phyloP scores from a whole-genome alignment of 1,284 basidiomycete species.

The Rhizoctonia solani region DNA sequence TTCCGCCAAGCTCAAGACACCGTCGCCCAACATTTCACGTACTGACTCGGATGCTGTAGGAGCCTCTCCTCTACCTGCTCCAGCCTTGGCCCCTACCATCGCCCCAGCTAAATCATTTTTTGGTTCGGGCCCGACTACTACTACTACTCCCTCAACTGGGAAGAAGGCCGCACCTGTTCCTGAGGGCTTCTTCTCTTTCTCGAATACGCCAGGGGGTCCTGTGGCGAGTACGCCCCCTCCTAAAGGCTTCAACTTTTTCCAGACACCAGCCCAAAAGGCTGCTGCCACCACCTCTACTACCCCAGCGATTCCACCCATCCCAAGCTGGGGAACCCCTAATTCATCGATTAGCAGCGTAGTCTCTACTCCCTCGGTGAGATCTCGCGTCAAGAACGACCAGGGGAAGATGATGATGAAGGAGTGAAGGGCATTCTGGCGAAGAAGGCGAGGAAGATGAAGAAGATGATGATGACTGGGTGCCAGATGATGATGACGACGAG shows the following conservation, averaged over 20 bases:
- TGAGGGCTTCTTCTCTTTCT: background rate
- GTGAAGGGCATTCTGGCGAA: background rate
- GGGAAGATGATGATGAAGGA: background rate
- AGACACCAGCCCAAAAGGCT: constrained; percentile 16
- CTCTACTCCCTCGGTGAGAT: background rate
- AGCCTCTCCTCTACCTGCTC: background rate
- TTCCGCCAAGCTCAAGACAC: constrained; percentile 22
- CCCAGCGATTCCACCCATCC: constrained; percentile 1
- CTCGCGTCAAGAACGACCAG: background rate
- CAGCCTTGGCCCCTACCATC: background rate
- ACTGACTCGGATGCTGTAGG: background rate
- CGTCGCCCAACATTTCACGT: constrained; percentile 16
- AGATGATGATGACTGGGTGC: constrained; percentile 24
- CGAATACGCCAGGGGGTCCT: background rate
- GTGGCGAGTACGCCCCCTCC: background rate
- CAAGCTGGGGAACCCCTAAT: constrained; percentile 4
- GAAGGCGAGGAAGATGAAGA: background rate
- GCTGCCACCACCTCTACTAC: background rate
- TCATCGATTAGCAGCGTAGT: background rate
- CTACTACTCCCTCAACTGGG: background rate
- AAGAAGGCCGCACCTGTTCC: background rate
- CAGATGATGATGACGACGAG: constrained; percentile 13
- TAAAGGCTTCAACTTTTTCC: constrained; percentile 11
- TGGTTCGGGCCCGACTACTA: background rate
- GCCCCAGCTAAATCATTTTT: constrained; percentile 24